A percentile compares a stretch with the other conserved stretches of the same genome.
Evolutionary conservation across 441 rosid species (phyloP).

Genomic region (Melastoma candidum): DNA sequence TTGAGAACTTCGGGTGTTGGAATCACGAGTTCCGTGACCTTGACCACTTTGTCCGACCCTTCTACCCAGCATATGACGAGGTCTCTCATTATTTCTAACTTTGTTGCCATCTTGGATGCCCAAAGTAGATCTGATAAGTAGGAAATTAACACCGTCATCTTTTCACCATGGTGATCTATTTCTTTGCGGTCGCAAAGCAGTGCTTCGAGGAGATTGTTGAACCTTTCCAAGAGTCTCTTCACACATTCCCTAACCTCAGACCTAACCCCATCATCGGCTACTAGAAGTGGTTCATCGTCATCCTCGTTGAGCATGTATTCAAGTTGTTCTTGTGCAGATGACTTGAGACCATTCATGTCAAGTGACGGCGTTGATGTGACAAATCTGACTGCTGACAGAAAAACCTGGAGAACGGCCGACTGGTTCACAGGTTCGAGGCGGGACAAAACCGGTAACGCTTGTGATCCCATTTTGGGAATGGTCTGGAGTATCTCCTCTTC

Average conservation of each 20-base stretch:
- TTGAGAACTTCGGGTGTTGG: constrained; percentile 29
- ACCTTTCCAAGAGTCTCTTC: constrained; percentile 34
- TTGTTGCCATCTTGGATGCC: constrained; percentile 67
- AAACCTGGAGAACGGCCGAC: constrained; percentile 40
- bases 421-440: constrained; percentile 74
- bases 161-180: constrained; percentile 23
- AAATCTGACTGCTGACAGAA: constrained; percentile 55
- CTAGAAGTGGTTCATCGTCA: constrained; percentile 71
- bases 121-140: constrained; percentile 61
- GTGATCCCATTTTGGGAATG: constrained; percentile 54
- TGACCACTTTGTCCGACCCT: constrained; percentile 53
- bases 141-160: constrained; percentile 28
- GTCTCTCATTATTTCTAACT: constrained; percentile 67
- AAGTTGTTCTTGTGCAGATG: constrained; percentile 75
- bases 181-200: constrained; percentile 25
- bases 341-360: constrained; percentile 44
- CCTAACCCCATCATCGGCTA: constrained; percentile 48
- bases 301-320: constrained; percentile 93
- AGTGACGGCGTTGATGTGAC: constrained; percentile 63
- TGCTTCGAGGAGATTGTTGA: constrained; percentile 42
- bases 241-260: constrained; percentile 57
- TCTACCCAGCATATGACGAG: constrained; percentile 72
- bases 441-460: constrained; percentile 63
- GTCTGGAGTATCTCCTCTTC: constrained; percentile 79
- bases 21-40: constrained; percentile 29